phyloP scores from a whole-genome alignment of 495 filamentous ascomycete genomes.

The Aspergillus sclerotioniger region DNA sequence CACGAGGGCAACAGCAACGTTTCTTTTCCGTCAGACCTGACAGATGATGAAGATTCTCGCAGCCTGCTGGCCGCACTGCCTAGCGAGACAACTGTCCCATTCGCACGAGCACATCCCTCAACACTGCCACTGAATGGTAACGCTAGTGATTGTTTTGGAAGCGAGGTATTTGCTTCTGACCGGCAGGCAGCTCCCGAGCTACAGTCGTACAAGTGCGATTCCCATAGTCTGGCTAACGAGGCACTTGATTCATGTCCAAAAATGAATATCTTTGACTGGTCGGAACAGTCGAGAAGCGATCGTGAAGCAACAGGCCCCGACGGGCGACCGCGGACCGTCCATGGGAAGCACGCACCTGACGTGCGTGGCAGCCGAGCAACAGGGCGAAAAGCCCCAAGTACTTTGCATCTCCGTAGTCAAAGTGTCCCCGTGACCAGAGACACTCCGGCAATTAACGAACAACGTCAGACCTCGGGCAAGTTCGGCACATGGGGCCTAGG shows the following conservation, averaged over 20 bases:
- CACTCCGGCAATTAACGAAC: slow-evolving; percentile 46
- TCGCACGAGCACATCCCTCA: not conserved
- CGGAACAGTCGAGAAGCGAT: slow-evolving; percentile 63
- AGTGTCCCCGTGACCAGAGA: slow-evolving; percentile 90
- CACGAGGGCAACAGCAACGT: slow-evolving; percentile 19
- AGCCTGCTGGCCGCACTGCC: slow-evolving; percentile 37
- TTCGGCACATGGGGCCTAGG: slow-evolving; percentile 88
- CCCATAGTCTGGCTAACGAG: slow-evolving; percentile 11
- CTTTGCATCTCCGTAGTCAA: slow-evolving; percentile 84
- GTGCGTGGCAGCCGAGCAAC: slow-evolving; percentile 68
- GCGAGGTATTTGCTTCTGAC: not conserved
- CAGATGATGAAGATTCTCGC: slow-evolving; percentile 29
- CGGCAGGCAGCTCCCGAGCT: slow-evolving; percentile 4
- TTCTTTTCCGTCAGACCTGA: slow-evolving; percentile 27
- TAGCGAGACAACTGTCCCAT: slow-evolving; percentile 21
- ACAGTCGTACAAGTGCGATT: slow-evolving; percentile 9
- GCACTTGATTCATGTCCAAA: slow-evolving; percentile 25
- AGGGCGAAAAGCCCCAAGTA: slow-evolving; percentile 72
- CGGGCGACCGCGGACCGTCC: slow-evolving; percentile 79
- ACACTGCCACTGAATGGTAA: not conserved
- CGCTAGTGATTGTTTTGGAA: not conserved
- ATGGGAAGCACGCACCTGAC: slow-evolving; percentile 80
- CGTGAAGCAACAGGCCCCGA: slow-evolving; percentile 50
- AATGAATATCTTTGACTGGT: slow-evolving; percentile 78
- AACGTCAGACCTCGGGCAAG: slow-evolving; percentile 64